These are phyloP conservation scores for Auriscalpium vulgare DNA, from an alignment of 768 basidiomycete genomes.

Conservation along the genomic window DNA sequence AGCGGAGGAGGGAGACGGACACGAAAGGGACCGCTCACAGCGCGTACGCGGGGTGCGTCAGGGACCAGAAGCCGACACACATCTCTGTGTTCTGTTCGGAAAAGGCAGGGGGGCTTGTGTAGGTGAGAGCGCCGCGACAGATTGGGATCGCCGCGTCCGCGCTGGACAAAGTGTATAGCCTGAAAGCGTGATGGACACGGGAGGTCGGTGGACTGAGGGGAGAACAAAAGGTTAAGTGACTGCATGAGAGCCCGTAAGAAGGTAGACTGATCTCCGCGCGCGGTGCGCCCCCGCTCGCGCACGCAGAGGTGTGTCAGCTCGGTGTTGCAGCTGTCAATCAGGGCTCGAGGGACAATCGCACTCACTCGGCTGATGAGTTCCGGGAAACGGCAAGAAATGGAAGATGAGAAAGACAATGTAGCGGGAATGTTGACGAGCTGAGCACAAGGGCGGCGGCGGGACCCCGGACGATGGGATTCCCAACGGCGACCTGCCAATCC, in stretches of 20 bases:
- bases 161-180: background rate
- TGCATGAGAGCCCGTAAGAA: background rate
- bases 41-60: constrained; percentile 70
- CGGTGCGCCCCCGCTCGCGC: background rate
- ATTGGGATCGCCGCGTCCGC: background rate
- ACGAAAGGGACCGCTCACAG: constrained; percentile 42
- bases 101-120: background rate
- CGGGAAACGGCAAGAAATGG: background rate
- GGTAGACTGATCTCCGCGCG: background rate
- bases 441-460: no score
- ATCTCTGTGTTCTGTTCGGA: constrained; percentile 27
- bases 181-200: background rate
- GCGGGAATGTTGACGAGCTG: background rate
- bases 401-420: background rate
- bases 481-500: no score
- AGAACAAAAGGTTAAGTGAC: background rate
- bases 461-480: no score
- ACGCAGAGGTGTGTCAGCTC: background rate
- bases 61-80: constrained; percentile 76
- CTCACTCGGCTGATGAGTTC: background rate
- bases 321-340: background rate
- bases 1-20: background rate
- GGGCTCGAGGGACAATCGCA: background rate
- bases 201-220: background rate
- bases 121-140: background rate